Evolutionary conservation across 1,284 basidiomycete species (phyloP).

Genomic region (Microbotryomycetes sp.): DNA sequence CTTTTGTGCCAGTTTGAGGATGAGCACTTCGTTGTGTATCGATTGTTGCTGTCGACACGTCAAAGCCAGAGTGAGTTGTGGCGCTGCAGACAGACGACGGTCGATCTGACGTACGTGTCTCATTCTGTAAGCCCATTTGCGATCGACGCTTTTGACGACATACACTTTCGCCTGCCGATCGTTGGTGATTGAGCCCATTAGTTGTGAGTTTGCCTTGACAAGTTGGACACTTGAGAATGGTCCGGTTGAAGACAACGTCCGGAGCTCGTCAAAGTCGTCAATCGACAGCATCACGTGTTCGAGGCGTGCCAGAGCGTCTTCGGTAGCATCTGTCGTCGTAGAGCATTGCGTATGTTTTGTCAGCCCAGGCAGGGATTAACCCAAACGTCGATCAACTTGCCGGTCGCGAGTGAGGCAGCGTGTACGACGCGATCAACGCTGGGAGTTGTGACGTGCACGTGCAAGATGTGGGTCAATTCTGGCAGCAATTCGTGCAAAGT

Average conservation of each 20-base stretch:
- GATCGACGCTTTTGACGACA: constrained; percentile 26
- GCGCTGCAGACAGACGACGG: neutral
- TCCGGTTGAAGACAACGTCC: constrained; percentile 14
- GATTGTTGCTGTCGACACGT: constrained; percentile 19
- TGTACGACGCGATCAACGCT: neutral
- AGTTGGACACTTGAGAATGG: constrained; percentile 20
- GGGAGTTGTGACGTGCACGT: neutral
- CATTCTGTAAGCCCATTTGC: constrained; percentile 29
- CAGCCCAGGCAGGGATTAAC: constrained; percentile 5
- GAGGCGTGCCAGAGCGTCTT: neutral
- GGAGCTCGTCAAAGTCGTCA: neutral
- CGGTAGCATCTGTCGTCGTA: neutral
- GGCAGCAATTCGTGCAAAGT: neutral
- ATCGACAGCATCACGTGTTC: neutral
- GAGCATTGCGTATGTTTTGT: neutral
- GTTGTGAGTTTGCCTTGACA: neutral
- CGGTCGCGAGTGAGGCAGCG: neutral
- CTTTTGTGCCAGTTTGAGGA: constrained; percentile 23
- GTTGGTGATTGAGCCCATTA: neutral
- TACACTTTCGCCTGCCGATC: neutral
- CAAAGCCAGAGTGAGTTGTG: neutral
- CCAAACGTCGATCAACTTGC: constrained; percentile 17
- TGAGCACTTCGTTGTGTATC: constrained; percentile 9
- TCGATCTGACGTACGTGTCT: constrained; percentile 14
- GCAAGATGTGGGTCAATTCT: neutral